phyloP scores from a whole-genome alignment of 192 early-diverging fungal species.

The Spizellomyces punctatus region DNA sequence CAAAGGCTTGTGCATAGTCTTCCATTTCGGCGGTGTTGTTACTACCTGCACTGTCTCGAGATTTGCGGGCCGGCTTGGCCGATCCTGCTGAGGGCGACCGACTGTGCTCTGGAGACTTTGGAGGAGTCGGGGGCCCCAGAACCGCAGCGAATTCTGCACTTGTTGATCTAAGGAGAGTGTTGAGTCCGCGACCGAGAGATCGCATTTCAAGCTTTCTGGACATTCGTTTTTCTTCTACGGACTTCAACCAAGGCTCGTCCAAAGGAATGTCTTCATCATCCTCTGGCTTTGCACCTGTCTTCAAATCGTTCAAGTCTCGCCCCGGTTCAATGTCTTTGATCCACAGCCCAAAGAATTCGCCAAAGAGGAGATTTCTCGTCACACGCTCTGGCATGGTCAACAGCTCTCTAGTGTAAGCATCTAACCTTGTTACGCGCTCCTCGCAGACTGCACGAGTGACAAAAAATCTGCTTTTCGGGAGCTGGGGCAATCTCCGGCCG shows the following conservation, averaged over 20 bases:
- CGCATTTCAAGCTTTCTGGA: slow-evolving; percentile 6
- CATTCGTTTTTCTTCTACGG: slow-evolving; percentile 13
- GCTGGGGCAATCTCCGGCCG: background rate
- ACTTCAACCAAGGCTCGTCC: slow-evolving; percentile 27
- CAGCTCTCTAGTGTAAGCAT: slow-evolving; percentile 15
- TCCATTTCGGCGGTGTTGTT: background rate
- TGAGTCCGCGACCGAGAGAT: background rate
- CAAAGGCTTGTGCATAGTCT: background rate
- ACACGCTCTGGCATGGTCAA: slow-evolving; percentile 8
- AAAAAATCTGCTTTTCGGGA: slow-evolving; percentile 27
- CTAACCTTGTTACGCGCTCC: slow-evolving; percentile 15
- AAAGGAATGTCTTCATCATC: slow-evolving; percentile 9
- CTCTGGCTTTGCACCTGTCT: background rate
- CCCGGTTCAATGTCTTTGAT: background rate
- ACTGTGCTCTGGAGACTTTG: background rate
- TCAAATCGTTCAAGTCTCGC: background rate
- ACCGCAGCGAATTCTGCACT: background rate
- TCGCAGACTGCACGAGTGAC: slow-evolving; percentile 23
- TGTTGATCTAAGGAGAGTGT: background rate
- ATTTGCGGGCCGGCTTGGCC: background rate
- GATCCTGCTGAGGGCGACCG: background rate
- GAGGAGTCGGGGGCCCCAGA: background rate
- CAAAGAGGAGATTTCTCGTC: slow-evolving; percentile 10
- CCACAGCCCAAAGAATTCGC: slow-evolving; percentile 30
- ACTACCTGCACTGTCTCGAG: background rate